Conservation (phyloP, 2,329 filamentous ascomycete genomes). For the Trichoderma polysporum region DNA sequence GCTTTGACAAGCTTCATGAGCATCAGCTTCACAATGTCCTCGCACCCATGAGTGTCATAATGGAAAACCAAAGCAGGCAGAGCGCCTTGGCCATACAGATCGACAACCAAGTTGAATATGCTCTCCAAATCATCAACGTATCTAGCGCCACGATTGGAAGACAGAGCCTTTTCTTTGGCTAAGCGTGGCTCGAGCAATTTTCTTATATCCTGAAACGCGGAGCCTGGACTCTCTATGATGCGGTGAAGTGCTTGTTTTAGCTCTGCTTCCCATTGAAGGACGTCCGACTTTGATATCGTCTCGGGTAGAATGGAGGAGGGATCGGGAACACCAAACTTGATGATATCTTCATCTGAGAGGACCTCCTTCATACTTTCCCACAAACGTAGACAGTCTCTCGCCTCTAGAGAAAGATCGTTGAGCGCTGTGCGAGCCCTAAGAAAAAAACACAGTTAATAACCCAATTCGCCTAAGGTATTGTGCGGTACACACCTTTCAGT, state of each 20-base stretch:
- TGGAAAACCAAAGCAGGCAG: conserved; percentile 77
- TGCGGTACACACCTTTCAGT: conserved; percentile 47
- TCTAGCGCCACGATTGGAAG: neutral
- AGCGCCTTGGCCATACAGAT: conserved; percentile 62
- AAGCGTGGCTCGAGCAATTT: conserved; percentile 41
- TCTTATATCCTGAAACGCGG: conserved; percentile 45
- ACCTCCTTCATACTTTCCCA: conserved; percentile 8
- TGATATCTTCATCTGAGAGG: neutral
- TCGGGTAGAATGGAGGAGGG: conserved; percentile 40
- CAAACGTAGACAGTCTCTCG: conserved; percentile 16
- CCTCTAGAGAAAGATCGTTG: conserved; percentile 14
- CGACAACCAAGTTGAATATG: conserved; percentile 54
- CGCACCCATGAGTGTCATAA: conserved; percentile 67
- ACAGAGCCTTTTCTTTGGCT: fast-evolving
- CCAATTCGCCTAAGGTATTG: neutral
- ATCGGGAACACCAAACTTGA: neutral
- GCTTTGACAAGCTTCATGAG: conserved; percentile 46
- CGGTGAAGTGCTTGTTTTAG: conserved; percentile 58
- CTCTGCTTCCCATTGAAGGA: conserved; percentile 62
- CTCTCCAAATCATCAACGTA: neutral
- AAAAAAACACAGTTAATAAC: neutral
- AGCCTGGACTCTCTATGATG: conserved; percentile 58
- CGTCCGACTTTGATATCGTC: conserved; percentile 63
- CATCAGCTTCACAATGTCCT: conserved; percentile 54
- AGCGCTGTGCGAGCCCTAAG: conserved; percentile 11